Conservation (phyloP, 768 basidiomycete genomes). For the Filobasidium floriforme region DNA sequence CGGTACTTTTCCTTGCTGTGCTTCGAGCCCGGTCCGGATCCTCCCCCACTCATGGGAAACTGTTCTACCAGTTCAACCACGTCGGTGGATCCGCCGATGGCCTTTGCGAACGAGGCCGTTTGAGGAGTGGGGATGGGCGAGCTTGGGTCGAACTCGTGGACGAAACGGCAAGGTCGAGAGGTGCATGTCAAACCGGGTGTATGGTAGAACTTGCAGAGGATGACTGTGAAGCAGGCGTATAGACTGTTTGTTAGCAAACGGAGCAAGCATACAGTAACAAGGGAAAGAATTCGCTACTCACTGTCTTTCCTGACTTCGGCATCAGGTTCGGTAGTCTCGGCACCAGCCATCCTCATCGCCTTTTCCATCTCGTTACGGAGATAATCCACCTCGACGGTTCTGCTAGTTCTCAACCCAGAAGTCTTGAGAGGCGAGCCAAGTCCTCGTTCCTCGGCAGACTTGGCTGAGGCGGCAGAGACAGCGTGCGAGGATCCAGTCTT, state of each 20-base stretch:
- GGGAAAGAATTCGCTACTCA: not conserved
- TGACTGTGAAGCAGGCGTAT: conserved; percentile 26
- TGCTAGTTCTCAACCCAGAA: not conserved
- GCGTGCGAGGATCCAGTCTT: not conserved
- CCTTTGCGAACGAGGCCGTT: too few relatives aligned
- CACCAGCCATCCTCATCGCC: not conserved
- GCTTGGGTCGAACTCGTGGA: conserved; percentile 31
- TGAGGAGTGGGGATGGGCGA: not conserved
- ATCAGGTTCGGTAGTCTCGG: not conserved
- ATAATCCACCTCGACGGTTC: conserved; percentile 5
- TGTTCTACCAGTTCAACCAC: conserved; percentile 33
- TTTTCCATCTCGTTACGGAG: conserved; percentile 5
- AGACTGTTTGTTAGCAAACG: not conserved
- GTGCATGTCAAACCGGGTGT: conserved; percentile 43
- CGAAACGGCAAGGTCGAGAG: conserved; percentile 44
- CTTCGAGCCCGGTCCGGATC: conserved; percentile 38
- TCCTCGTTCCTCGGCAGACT: not conserved
- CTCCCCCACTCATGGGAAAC: conserved; percentile 43
- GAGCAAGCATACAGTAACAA: too few relatives aligned
- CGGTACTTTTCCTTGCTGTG: conserved; percentile 36
- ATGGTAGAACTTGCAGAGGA: conserved; percentile 43
- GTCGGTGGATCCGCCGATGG: conserved; percentile 14
- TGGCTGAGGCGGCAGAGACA: not conserved
- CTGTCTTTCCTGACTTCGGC: not conserved
- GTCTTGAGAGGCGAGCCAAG: not conserved